Evolutionary conservation across 2,329 filamentous ascomycete genomes (phyloP), one percentile per base, ranked within the genome.

Genomic region (Escovopsis weberi): DNA sequence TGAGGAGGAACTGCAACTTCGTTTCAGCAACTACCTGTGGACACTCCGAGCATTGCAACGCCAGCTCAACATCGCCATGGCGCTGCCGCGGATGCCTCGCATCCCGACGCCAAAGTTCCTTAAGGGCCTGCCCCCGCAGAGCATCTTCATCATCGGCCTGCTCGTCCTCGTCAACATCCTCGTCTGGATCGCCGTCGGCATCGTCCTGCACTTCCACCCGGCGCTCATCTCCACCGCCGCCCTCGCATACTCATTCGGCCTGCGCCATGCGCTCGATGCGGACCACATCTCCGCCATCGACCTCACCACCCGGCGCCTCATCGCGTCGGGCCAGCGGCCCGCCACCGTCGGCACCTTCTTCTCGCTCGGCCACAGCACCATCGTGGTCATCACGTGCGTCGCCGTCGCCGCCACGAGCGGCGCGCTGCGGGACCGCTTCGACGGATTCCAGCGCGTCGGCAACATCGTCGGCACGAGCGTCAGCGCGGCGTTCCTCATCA

Each of bases 241-340:
- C 2, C 74, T 96, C 1, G 80, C 88, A 26, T 96, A 93, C 60
- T 85, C 85, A 0, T 74, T 96, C 10, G 89, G 89, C 3, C 73
- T 96, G 11, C 82, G 89, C 36, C 89, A 96, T 67, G 89, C 89
- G n/a, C 76, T 96, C 37, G 91, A 96, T 56, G 91, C 89, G n/a
- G 89, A 96, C 62, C 91, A 96, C 59, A 75, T 73, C 54, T 63
- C 64, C 53, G 89, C 88, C 48, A 98, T 96, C 54, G 89, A 96
- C 62, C 74, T 96, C 33, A 94, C 93, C 80, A 96, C 91, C 1
- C 75, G 91, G 3, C 79, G 89, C 6, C 75, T 96, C 23, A 78
- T 96, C 33, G 88, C 88, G 0, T 75, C 84, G 0, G 87, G 86
- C 15, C 85, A 91, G 56, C 76, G 77, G 2, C 88, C 89, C 2